Percentiles rank a stretch among this genome's conserved stretches.
phyloP scores from a whole-genome alignment of 495 filamentous ascomycete species.

The Pseudevernia furfuracea region DNA sequence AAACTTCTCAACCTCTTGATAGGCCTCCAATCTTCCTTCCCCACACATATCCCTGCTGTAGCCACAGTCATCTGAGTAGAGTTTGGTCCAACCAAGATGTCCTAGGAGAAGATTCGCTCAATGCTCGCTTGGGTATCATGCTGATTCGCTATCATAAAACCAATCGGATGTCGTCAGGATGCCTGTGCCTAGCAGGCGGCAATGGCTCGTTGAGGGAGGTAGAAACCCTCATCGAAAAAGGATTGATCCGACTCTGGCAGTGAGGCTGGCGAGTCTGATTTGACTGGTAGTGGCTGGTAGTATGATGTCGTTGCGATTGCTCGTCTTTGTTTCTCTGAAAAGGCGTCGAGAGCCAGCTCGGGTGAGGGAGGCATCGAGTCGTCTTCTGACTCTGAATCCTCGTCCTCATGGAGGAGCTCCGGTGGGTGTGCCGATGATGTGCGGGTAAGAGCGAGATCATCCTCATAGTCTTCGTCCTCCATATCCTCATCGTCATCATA shows the following conservation, averaged over 20 bases:
- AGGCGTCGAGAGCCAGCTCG: slow-evolving; percentile 53
- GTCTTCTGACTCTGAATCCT: slow-evolving; percentile 62
- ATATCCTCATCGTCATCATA: slow-evolving; percentile 65
- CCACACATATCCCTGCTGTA: background rate
- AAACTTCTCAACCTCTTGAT: background rate
- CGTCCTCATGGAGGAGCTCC: slow-evolving; percentile 64
- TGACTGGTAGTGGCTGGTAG: slow-evolving; percentile 36
- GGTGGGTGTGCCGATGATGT: slow-evolving; percentile 69
- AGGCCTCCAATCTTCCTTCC: background rate
- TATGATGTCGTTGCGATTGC: slow-evolving; percentile 44
- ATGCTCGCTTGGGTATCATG: slow-evolving; percentile 33
- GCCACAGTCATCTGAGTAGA: slow-evolving; percentile 13
- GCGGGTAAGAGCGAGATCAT: slow-evolving; percentile 61
- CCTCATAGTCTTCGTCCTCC: slow-evolving; percentile 55
- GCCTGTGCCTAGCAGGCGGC: slow-evolving; percentile 37
- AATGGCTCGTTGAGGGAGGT: slow-evolving; percentile 45
- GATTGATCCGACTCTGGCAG: slow-evolving; percentile 33
- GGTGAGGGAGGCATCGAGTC: slow-evolving; percentile 82
- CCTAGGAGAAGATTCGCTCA: slow-evolving; percentile 15
- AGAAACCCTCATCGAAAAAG: slow-evolving; percentile 56
- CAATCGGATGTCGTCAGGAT: slow-evolving; percentile 30
- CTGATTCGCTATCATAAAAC: slow-evolving; percentile 41
- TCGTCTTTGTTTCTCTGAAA: slow-evolving; percentile 59
- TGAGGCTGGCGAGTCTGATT: slow-evolving; percentile 26
- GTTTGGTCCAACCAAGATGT: slow-evolving; percentile 2